Evolutionary conservation across 805 yeast genomes (phyloP).

Genomic region (Scheffersomyces amazonensis): DNA sequence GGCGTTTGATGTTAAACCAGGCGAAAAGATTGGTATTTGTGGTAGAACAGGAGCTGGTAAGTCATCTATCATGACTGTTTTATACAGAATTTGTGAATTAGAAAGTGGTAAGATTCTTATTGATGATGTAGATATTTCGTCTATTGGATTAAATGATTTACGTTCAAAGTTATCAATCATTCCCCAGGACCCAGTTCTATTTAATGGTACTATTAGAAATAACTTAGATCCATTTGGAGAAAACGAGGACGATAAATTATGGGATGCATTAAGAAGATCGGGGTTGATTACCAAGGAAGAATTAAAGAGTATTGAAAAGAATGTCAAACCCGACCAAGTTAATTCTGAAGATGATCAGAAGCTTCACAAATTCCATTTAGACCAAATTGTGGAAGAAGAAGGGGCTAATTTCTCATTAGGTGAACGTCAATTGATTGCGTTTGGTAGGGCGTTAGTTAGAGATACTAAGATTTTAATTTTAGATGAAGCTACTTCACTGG

Average conservation of each 20-base stretch:
- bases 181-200: slow-evolving; percentile 67
- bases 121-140: slow-evolving; percentile 51
- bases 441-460: slow-evolving; percentile 37
- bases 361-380: slow-evolving; percentile 35
- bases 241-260: slow-evolving; percentile 44
- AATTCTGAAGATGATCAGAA: slow-evolving; percentile 7
- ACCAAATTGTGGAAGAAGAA: slow-evolving; percentile 32
- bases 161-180: slow-evolving; percentile 57
- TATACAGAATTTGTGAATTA: slow-evolving; percentile 51
- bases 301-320: slow-evolving; percentile 14
- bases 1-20: slow-evolving; percentile 40
- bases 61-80: slow-evolving; percentile 59
- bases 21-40: slow-evolving; percentile 75
- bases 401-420: slow-evolving; percentile 37
- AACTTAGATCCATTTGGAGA: slow-evolving; percentile 60
- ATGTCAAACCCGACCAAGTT: not conserved
- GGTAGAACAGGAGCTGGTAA: slow-evolving; percentile 88
- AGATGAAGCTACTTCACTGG: slow-evolving; percentile 40
- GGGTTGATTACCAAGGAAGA: slow-evolving; percentile 42
- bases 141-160: slow-evolving; percentile 46
- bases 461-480: slow-evolving; percentile 33
- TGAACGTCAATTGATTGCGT: slow-evolving; percentile 35
- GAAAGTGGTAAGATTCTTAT: slow-evolving; percentile 45
- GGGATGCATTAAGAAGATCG: slow-evolving; percentile 53
- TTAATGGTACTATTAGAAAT: slow-evolving; percentile 51